Evolutionary conservation across 2,329 filamentous ascomycete species (phyloP).

Genomic region (Penicillium glabrum): DNA sequence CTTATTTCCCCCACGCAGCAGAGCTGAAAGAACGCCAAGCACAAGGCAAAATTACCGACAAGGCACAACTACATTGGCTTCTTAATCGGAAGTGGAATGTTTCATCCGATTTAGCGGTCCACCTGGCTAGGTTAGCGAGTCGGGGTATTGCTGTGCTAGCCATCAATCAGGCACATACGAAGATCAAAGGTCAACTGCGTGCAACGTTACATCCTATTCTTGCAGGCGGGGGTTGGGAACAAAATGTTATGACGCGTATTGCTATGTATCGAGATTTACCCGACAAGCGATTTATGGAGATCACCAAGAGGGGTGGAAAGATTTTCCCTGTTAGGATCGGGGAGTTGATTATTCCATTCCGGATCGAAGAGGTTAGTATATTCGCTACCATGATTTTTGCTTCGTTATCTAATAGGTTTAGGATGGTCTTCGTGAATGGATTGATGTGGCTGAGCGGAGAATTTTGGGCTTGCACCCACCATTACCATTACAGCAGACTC

Average conservation of each 20-base stretch:
- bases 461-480: neutral
- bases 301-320: constrained; percentile 65
- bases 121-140: constrained; percentile 70
- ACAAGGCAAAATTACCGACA: constrained; percentile 34
- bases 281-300: constrained; percentile 55
- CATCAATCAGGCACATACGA: constrained; percentile 79
- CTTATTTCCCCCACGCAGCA: constrained; percentile 67
- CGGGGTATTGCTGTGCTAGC: constrained; percentile 71
- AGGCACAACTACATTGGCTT: constrained; percentile 42
- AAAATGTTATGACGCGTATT: constrained; percentile 69
- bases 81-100: constrained; percentile 54
- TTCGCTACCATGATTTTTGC: constrained; percentile 6
- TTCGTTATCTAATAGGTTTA: neutral
- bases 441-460: neutral
- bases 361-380: constrained; percentile 35
- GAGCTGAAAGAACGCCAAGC: constrained; percentile 32
- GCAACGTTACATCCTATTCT: constrained; percentile 75
- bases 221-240: constrained; percentile 76
- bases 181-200: constrained; percentile 64
- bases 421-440: constrained; percentile 13
- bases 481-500: neutral
- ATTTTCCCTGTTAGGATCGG: constrained; percentile 25
- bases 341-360: constrained; percentile 40
- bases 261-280: constrained; percentile 78
- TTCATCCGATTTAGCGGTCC: constrained; percentile 62